Evolutionary conservation across 108 stramenopile species (phyloP).

Genomic region (Schizochytrium sp.): DNA sequence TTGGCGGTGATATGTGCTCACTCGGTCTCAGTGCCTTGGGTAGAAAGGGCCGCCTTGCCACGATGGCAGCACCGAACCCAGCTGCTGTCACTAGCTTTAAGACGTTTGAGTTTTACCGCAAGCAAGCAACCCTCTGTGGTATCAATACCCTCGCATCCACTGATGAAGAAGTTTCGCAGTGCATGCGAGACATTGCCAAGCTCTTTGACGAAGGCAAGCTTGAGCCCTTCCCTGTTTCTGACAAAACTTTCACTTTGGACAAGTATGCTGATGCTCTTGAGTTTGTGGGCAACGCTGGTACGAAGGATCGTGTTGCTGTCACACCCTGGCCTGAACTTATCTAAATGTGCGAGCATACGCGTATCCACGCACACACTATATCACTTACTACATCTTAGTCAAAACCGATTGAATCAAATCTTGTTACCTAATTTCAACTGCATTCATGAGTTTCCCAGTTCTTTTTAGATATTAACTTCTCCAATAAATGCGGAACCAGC

Average conservation of each 20-base stretch:
- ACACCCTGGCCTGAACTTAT: not conserved
- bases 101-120: constrained; percentile 35
- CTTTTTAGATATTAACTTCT: too few relatives aligned
- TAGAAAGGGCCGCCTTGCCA: not conserved
- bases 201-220: constrained; percentile 23
- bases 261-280: not conserved
- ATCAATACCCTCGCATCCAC: not conserved
- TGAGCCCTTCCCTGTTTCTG: not conserved
- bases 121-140: not conserved
- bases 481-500: too few relatives aligned
- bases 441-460: too few relatives aligned
- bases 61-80: constrained; percentile 27
- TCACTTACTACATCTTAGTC: too few relatives aligned
- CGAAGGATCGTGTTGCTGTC: not conserved
- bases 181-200: not conserved
- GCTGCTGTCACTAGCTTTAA: not conserved
- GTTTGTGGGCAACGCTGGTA: not conserved
- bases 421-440: too few relatives aligned
- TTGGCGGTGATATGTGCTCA: constrained; percentile 28
- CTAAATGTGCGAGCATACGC: too few relatives aligned
- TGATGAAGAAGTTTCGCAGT: not conserved
- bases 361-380: too few relatives aligned
- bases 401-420: too few relatives aligned
- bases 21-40: not conserved
- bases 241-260: not conserved